phyloP scores from a whole-genome alignment of 73 alveolate genomes.

The Tetrahymena borealis region DNA sequence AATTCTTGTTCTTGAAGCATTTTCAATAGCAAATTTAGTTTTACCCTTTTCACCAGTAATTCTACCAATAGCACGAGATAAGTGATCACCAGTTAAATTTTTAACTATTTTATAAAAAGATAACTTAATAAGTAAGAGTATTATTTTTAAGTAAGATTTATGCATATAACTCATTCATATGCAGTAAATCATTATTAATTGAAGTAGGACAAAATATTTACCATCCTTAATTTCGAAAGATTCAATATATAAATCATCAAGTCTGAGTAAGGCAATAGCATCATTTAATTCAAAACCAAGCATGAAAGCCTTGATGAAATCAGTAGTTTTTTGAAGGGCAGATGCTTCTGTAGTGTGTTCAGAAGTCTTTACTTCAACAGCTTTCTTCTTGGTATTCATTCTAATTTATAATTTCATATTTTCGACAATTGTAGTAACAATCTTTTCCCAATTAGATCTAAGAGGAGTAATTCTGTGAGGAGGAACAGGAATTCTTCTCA shows the following conservation, averaged over 20 bases:
- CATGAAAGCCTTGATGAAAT: slow-evolving; percentile 95
- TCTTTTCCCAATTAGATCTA: slow-evolving; percentile 94
- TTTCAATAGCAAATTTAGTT: slow-evolving; percentile 98
- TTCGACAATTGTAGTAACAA: slow-evolving; percentile 96
- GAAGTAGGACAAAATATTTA: neutral
- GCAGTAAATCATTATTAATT: neutral
- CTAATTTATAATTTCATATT: slow-evolving; percentile 98
- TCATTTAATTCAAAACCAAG: slow-evolving; percentile 93
- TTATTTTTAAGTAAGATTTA: neutral
- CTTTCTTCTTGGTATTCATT: slow-evolving; percentile 95
- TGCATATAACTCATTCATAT: neutral
- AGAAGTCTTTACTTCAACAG: slow-evolving; percentile 94
- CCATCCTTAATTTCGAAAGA: slow-evolving; percentile 97
- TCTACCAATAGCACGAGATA: slow-evolving; percentile 98
- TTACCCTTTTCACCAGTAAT: slow-evolving; percentile 98
- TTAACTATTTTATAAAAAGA: slow-evolving; percentile 48
- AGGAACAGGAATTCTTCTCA: slow-evolving; percentile 92
- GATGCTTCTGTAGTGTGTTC: slow-evolving; percentile 90
- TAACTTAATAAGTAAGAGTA: neutral
- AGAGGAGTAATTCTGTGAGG: slow-evolving; percentile 95
- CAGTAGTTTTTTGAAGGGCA: slow-evolving; percentile 91
- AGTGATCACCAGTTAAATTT: slow-evolving; percentile 96
- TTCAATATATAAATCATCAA: slow-evolving; percentile 97
- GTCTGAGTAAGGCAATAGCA: slow-evolving; percentile 97
- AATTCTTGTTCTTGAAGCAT: slow-evolving; percentile 97